Evolutionary conservation across 257 asterid genomes (phyloP), one percentile per base, ranked within the genome.

Genomic region (Linderniella brevidens): DNA sequence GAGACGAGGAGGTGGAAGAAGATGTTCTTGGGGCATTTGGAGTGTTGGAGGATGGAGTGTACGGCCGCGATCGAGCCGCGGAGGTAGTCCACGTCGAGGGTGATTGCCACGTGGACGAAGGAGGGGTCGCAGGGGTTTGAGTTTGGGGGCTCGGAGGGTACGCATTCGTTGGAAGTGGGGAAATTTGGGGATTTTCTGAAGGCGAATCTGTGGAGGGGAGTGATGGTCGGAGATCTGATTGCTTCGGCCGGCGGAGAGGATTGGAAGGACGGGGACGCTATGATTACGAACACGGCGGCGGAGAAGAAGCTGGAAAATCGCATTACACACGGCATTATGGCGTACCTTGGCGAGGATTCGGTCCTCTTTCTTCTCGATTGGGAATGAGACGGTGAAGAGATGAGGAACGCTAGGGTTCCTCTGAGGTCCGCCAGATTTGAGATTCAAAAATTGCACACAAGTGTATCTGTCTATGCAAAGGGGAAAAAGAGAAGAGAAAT

Each of bases 161-260:
- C 49, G 61, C 96, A 86, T 32, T 66, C 78, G 2, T 12, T 73
- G 54, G 79, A 88, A 76, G 81, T 86, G 69, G 71, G 76, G 51
- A 78, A 76, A 4, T 49, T 32, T 19, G 80, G 75, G 35, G 94
- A 68, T 52, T 70, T 63, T 36, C 94, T 63, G 70, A 82, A 86
- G 14, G 78, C 55, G 48, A 74, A 68, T 14, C 54, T 67, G 41
- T 59, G 57, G 19, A 47, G 35, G 8, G 37, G 19, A n/a, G 25
- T 73, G 12, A 58, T 60, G 59, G 67, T 58, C 9, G 94, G 77
- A 0, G 93, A 87, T 52, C 74, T 70, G 45, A 82, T 87, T 41
- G 97, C 97, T 69, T 87, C 97, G 5, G 95, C 97, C 8, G 97
- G 97, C 3, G 90, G 95, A 5, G 78, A 82, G 8, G 95, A 79